These are phyloP conservation scores for Nematocida ironsii DNA, from an alignment of 371 early-diverging fungal genomes.

Conservation along the genomic window DNA sequence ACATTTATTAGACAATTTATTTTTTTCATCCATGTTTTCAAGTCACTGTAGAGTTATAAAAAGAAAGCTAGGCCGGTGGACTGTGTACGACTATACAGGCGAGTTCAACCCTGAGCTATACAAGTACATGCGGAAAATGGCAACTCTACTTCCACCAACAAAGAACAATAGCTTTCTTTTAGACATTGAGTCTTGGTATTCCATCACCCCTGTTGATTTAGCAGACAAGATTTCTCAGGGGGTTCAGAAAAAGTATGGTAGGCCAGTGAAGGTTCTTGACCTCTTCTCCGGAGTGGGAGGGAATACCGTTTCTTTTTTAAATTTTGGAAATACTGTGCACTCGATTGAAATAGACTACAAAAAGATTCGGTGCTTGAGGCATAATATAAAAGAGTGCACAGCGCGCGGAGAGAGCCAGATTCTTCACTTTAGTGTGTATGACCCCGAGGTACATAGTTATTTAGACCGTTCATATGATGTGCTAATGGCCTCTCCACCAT, in stretches of 20 bases:
- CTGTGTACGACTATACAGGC: slow-evolving; percentile 19
- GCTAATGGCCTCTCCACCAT: slow-evolving; percentile 48
- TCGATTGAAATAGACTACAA: slow-evolving; percentile 48
- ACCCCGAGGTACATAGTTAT: background rate
- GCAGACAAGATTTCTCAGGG: slow-evolving; percentile 29
- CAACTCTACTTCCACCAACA: slow-evolving; percentile 8
- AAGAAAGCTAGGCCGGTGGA: slow-evolving; percentile 42
- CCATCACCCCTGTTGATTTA: slow-evolving; percentile 40
- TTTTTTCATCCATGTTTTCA: slow-evolving; percentile 13
- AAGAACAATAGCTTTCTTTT: slow-evolving; percentile 28
- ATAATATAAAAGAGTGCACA: slow-evolving; percentile 33
- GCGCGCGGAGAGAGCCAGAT: background rate
- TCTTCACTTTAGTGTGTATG: slow-evolving; percentile 23
- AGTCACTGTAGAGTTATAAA: background rate
- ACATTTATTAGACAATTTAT: slow-evolving; percentile 8
- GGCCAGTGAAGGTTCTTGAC: slow-evolving; percentile 17
- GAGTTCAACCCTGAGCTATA: background rate
- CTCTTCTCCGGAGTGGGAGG: slow-evolving; percentile 54
- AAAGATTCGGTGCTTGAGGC: slow-evolving; percentile 28
- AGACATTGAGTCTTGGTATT: slow-evolving; percentile 53
- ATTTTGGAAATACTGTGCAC: slow-evolving; percentile 3
- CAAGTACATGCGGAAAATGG: slow-evolving; percentile 11
- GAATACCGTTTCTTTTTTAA: slow-evolving; percentile 48
- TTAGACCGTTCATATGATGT: slow-evolving; percentile 28
- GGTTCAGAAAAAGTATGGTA: background rate